Evolutionary conservation across 148 eudicot genomes (phyloP), one percentile per base, ranked within the genome.

Genomic region (Diospyros kaki): DNA sequence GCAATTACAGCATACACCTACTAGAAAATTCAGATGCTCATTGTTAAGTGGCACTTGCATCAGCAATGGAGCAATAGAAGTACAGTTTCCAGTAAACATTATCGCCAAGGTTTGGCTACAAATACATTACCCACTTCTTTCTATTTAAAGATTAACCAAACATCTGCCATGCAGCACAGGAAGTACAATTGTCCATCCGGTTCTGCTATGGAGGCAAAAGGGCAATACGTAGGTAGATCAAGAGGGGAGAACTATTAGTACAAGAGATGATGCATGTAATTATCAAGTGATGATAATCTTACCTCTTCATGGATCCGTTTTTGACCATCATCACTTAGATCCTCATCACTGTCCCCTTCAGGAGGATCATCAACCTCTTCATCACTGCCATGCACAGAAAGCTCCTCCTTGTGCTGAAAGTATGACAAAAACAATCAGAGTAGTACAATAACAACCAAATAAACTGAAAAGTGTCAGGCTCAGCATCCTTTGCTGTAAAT

Each of bases 341-440:
- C 98, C 78, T 92, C 98, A 79, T 94, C 98, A 40, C 94, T 94
- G 68, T 87, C 97, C 64, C 81, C 38, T 63, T 86, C 93, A 65
- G 84, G 85, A 17, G 87, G 83, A 64, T 90, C 98, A 81, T 92
- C 98, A 69, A 84, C 84, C 80, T 93, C 98, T 84, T 92, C 98
- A 78, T 94, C 98, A 69, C 97, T 94, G 44, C 97, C 98, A 84
- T 87, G 83, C 56, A 94, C 95, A 17, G 97, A 86, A 5, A 76
- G 70, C 44, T 92, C 97, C 80, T 87, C 98, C 85, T 82, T 94
- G 62, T 83, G 91, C 98, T 94, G 90, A 41, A 78, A 78, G 38
- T 42, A 43, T 3, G 28, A 58, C 48, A 67, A 48, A 73, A 48
- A 50, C 17, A 13, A 42, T 18, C 6, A 13, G 28, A 45, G 6